Evolutionary conservation across 768 basidiomycete species (phyloP).

Genomic region (Leccinum imitatum): DNA sequence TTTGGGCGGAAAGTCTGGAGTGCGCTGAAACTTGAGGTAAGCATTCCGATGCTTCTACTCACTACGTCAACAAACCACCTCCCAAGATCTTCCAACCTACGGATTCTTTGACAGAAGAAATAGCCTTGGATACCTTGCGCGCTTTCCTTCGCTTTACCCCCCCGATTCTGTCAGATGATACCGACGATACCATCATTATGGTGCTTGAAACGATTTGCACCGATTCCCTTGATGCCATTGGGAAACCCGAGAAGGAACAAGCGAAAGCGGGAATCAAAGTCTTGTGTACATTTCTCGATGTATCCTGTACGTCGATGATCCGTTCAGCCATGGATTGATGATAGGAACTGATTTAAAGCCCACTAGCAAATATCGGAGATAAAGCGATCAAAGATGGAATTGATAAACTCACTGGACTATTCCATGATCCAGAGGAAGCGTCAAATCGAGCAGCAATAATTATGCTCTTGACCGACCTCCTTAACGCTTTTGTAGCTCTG

Average conservation of each 20-base stretch:
- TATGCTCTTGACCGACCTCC: conserved; percentile 63
- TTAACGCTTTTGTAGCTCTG: conserved; percentile 41
- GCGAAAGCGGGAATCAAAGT: conserved; percentile 86
- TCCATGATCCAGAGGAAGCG: conserved; percentile 68
- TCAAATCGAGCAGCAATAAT: conserved; percentile 67
- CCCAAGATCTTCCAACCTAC: conserved; percentile 89
- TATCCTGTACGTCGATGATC: conserved; percentile 59
- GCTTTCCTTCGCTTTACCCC: conserved; percentile 76
- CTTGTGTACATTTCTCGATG: conserved; percentile 72
- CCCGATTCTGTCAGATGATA: conserved; percentile 38
- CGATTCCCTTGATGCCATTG: conserved; percentile 76
- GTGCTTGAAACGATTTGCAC: conserved; percentile 74
- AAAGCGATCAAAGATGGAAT: conserved; percentile 68
- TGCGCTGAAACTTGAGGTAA: conserved; percentile 84
- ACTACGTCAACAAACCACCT: conserved; percentile 1
- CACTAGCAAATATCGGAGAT: conserved; percentile 62
- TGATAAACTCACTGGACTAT: conserved; percentile 75
- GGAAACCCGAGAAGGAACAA: conserved; percentile 92
- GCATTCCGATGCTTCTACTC: not conserved
- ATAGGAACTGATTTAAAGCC: conserved; percentile 7
- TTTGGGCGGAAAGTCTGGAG: conserved; percentile 86
- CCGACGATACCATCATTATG: conserved; percentile 43
- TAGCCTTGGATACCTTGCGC: conserved; percentile 70
- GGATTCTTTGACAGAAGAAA: conserved; percentile 69
- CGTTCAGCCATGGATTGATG: not conserved